Base-by-base conservation (phyloP, 1,139 yeast species). In the Pichia sp. region DNA sequence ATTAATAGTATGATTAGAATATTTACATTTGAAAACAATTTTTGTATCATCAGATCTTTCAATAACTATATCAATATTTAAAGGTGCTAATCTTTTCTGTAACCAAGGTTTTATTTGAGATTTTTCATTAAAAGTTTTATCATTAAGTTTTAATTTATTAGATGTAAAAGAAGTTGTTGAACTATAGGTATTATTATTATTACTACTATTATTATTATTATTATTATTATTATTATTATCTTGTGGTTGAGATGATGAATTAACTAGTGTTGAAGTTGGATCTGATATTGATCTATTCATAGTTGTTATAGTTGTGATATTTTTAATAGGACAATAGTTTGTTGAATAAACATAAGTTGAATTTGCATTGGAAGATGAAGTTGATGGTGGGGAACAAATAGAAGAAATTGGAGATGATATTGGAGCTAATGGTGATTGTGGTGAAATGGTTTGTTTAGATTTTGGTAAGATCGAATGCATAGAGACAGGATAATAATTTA, bases 21-120 rank as follows among this genome's bases (percentile, higher is more conserved):
- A 39, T 27, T 80, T 82, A 59, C 92, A 82, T 56, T 80, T 78
- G 65, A 82, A 82, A 20, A 82, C 81, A 35, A 82, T 80, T 61
- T 82, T 82, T 39, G 76, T 67, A 34, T 74, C 73, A 59, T 82
- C 92, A 1, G 86, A 79, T 43, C 92, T 65, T 61, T 81, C 89
- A 48, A 82, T 82, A 6, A 80, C 89, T 20, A 82, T 68, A 45
- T 70, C 69, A 33, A 82, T 75, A 1, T 86, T 85, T 46, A 71
- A 69, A 9, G 70, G 65, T 23, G 67, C 64, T 39, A 73, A 64
- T 45, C 67, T 66, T 34, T 71, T 64, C 55, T 71, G 81, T 38
- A 82, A 60, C 89, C 89, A 82, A 2, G 87, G 86, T 60, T 82
- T 82, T 54, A 82, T 79, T 30, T 74, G 77, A 33, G 67, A 60